Evolutionary conservation across 75 land plant species (phyloP), one percentile per base, ranked within the genome.

Genomic region (Picea sitchensis): DNA sequence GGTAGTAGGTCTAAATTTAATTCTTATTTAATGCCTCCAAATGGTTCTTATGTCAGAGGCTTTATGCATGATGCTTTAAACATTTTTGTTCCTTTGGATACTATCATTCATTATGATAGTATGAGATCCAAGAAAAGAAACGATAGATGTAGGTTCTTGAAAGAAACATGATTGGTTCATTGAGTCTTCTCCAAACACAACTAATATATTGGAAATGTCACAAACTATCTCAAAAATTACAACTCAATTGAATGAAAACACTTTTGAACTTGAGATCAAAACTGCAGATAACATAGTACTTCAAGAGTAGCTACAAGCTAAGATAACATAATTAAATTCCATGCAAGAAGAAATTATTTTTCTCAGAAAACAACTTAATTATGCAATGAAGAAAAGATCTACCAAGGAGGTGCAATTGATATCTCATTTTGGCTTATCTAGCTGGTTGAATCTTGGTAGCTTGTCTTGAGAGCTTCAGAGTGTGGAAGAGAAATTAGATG

Each of bases 261-360:
- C 83, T 56, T 98, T 95, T 83, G 99, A 98, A 51, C 87, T 98
- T 14, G 98, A 98, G 61, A 34, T 17, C 56, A 4, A 20, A 56
- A 75, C 94, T 90, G 99, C 99, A 14, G 99, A 98, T 67, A 98
- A 98, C 57, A 92, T 96, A 69, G 87, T 95, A 77, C 92, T 95
- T 31, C 98, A 93, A 80, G 98, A 95, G 85, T 96, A 95, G 83
- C 82, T 95, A 54, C 91, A 93, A 76, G 73, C 91, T n/a, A 47
- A 38, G 20, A 20, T 56, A 93, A 44, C 81, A 21, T 90, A 91
- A 76, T 88, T 86, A 78, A 59, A 85, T 61, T 88, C 86, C 71
- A 78, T 91, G 80, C 88, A 86, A 14, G 87, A 81, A 32, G 87
- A 87, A 56, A 44, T 90, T 73, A 88, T 58, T 72, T 78, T 81